These are phyloP conservation scores for Mucor plumbeus DNA, from an alignment of 371 early-diverging fungal species.

Conservation along the genomic window DNA sequence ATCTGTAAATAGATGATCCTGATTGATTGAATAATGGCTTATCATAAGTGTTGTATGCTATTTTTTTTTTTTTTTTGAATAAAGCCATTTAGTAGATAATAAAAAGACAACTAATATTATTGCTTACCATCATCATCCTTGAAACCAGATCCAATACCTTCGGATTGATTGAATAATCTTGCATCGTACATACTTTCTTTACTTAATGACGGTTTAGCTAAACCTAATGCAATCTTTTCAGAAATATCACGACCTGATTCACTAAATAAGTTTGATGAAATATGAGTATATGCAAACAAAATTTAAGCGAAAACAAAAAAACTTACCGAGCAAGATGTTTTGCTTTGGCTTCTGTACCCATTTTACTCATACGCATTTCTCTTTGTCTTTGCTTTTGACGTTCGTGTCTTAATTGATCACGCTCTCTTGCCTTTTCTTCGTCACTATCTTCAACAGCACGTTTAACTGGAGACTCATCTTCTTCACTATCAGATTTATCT, in stretches of 20 bases:
- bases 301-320: background rate
- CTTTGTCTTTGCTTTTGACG: slow-evolving; percentile 86
- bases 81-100: background rate
- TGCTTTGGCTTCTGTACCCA: slow-evolving; percentile 89
- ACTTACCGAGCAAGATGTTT: slow-evolving; percentile 75
- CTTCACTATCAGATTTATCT: slow-evolving; percentile 42
- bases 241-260: slow-evolving; percentile 92
- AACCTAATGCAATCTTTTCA: slow-evolving; percentile 96
- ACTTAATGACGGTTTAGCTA: slow-evolving; percentile 88
- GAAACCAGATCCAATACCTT: slow-evolving; percentile 88
- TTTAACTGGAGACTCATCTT: slow-evolving; percentile 24
- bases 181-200: slow-evolving; percentile 94
- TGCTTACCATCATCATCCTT: slow-evolving; percentile 78
- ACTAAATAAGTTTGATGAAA: slow-evolving; percentile 27
- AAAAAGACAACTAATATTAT: background rate
- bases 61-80: background rate
- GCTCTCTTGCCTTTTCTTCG: slow-evolving; percentile 68
- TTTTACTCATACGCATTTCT: slow-evolving; percentile 86
- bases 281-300: background rate
- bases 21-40: slow-evolving; percentile 88
- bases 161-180: slow-evolving; percentile 90
- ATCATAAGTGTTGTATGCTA: slow-evolving; percentile 84
- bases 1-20: slow-evolving; percentile 81
- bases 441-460: slow-evolving; percentile 38
- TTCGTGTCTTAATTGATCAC: slow-evolving; percentile 90